Percentiles rank a stretch among this genome's conserved stretches.
Evolutionary conservation across 2,329 filamentous ascomycete genomes (phyloP).

Genomic region (Hypoxylon sp.): DNA sequence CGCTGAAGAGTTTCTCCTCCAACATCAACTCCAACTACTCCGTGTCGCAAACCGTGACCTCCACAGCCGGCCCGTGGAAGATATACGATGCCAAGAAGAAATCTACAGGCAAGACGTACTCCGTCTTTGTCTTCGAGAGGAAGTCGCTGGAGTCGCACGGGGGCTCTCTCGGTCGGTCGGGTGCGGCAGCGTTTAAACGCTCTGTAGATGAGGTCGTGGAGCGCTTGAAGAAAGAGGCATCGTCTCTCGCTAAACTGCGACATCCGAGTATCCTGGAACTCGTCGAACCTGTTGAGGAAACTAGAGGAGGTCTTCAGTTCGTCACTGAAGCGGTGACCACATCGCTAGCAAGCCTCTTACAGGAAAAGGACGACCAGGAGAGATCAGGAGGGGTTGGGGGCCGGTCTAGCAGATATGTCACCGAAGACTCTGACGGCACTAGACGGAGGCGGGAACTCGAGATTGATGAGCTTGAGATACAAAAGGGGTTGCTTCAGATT

Average conservation of each 20-base stretch:
- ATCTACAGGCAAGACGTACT: conserved; percentile 88
- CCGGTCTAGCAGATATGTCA: conserved; percentile 82
- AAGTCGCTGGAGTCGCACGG: conserved; percentile 83
- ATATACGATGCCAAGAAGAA: conserved; percentile 99
- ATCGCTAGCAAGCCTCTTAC: conserved; percentile 84
- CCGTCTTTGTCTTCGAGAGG: conserved; percentile 94
- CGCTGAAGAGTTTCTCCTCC: conserved; percentile 91
- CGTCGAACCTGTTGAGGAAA: conserved; percentile 95
- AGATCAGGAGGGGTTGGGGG: conserved; percentile 76
- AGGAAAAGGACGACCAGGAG: conserved; percentile 92
- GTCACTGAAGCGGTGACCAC: conserved; percentile 92
- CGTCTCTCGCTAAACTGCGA: conserved; percentile 86
- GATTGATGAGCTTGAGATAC: conserved; percentile 96
- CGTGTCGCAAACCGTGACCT: conserved; percentile 80
- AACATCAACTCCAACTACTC: conserved; percentile 96
- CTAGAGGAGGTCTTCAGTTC: conserved; percentile 92
- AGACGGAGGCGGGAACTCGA: conserved; percentile 85
- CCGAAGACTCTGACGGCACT: conserved; percentile 82
- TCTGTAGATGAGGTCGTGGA: conserved; percentile 90
- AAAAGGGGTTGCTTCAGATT: conserved; percentile 94
- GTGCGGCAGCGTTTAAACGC: conserved; percentile 80
- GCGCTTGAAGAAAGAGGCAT: conserved; percentile 90
- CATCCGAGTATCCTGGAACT: conserved; percentile 95
- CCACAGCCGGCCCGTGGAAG: conserved; percentile 92
- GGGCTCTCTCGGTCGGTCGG: conserved; percentile 72